A percentile compares a stretch with the other conserved stretches of the same genome.
phyloP scores from a whole-genome alignment of 345 rosid genomes.

The Combretum micranthum region DNA sequence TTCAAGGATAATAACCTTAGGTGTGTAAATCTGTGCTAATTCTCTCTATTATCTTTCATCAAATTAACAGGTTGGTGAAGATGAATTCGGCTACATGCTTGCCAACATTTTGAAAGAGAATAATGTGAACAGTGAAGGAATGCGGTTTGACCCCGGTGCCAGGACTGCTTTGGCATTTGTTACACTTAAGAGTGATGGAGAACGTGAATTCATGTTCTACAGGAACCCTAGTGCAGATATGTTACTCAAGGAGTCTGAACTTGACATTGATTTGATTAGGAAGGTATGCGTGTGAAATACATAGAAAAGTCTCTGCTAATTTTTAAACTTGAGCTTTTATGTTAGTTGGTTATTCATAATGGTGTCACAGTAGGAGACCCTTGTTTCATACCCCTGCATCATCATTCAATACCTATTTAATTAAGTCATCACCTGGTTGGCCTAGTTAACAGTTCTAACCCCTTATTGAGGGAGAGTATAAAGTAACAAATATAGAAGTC shows the following conservation, averaged over 20 bases:
- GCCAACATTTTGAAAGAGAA: slow-evolving; percentile 79
- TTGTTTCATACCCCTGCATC: too few species aligned
- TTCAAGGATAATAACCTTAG: background rate
- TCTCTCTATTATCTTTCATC: background rate
- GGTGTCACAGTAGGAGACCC: too few species aligned
- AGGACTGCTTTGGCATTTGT: slow-evolving; percentile 96
- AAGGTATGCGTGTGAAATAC: slow-evolving; percentile 39
- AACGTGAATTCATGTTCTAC: slow-evolving; percentile 96
- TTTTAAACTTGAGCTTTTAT: background rate
- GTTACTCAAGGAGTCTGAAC: slow-evolving; percentile 77
- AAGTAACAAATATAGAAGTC: too few species aligned
- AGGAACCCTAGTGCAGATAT: slow-evolving; percentile 98
- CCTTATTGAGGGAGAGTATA: too few species aligned
- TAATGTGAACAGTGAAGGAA: slow-evolving; percentile 70
- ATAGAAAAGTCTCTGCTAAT: too few species aligned
- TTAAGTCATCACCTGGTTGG: too few species aligned
- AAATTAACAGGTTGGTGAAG: slow-evolving; percentile 74
- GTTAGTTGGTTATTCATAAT: background rate
- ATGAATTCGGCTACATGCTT: slow-evolving; percentile 97
- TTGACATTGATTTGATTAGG: slow-evolving; percentile 68
- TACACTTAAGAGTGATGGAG: slow-evolving; percentile 78
- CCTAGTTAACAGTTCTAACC: too few species aligned
- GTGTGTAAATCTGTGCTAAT: background rate
- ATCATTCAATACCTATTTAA: too few species aligned
- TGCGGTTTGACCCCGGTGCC: slow-evolving; percentile 89